phyloP scores from a whole-genome alignment of 2,329 filamentous ascomycete genomes.

The Helotiales sp. region DNA sequence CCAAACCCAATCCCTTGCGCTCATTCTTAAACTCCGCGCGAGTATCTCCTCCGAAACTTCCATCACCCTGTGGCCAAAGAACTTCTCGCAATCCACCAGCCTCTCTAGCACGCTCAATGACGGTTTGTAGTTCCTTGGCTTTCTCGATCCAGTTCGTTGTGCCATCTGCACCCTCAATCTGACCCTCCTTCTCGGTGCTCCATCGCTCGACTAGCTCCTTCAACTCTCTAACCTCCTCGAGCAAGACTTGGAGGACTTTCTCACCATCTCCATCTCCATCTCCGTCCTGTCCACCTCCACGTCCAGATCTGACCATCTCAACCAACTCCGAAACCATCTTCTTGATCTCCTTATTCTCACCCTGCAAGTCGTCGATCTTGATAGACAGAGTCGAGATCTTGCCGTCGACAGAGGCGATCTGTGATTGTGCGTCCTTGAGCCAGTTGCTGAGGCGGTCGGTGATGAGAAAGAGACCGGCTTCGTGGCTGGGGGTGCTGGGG shows the following conservation, averaged over 20 bases:
- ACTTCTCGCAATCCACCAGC: conserved; percentile 15
- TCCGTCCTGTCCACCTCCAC: neutral
- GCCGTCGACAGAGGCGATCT: neutral
- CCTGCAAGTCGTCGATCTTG: neutral
- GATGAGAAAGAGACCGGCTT: neutral
- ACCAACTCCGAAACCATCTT: neutral
- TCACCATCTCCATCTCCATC: neutral
- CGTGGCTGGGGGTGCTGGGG: neutral
- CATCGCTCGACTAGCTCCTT: neutral
- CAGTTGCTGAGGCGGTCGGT: neutral
- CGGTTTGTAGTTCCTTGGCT: neutral
- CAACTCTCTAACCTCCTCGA: neutral
- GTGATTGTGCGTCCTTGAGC: neutral
- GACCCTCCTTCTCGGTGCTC: neutral
- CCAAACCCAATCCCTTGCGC: neutral
- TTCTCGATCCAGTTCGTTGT: neutral
- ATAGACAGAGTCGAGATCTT: neutral
- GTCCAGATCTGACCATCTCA: neutral
- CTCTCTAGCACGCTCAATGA: conserved; percentile 1
- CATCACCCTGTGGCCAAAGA: conserved; percentile 29
- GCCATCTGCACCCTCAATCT: neutral
- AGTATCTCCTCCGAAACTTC: neutral
- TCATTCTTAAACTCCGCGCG: neutral
- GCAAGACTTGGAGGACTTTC: neutral
- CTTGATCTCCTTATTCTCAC: neutral